These are phyloP conservation scores for Euclidium syriacum DNA, from an alignment of 345 rosid species.

Conservation along the genomic window DNA sequence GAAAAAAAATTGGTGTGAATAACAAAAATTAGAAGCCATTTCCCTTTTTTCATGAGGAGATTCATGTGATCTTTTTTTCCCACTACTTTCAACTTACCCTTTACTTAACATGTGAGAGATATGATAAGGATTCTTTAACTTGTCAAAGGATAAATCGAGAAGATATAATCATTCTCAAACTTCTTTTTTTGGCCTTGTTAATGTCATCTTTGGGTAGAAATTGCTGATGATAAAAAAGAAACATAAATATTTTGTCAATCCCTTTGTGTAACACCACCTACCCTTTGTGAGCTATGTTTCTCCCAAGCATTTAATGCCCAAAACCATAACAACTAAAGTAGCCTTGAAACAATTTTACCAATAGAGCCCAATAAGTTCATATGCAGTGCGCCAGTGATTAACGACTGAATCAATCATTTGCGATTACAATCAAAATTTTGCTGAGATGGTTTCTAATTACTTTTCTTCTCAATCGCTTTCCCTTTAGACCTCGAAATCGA, in stretches of 20 bases:
- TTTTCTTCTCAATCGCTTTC: neutral
- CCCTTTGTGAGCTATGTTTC: too few species aligned
- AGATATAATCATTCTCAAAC: too few species aligned
- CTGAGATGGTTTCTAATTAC: neutral
- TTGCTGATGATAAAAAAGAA: too few species aligned
- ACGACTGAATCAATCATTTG: neutral
- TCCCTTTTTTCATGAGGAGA: neutral
- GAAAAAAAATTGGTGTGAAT: neutral
- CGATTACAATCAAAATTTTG: neutral
- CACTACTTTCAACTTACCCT: neutral
- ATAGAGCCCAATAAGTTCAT: too few species aligned
- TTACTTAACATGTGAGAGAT: too few species aligned
- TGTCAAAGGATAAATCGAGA: too few species aligned
- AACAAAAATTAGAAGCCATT: neutral
- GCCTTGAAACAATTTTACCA: neutral
- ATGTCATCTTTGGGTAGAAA: too few species aligned
- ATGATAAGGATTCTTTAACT: too few species aligned
- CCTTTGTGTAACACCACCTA: too few species aligned
- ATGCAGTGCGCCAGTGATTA: neutral
- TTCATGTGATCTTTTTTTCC: neutral
- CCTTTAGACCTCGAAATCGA: constrained; percentile 12
- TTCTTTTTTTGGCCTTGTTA: too few species aligned
- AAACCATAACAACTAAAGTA: neutral
- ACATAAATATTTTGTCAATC: too few species aligned
- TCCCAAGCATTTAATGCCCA: too few species aligned